phyloP scores from a whole-genome alignment of 192 early-diverging fungal species.

The Coemansia sp. region DNA sequence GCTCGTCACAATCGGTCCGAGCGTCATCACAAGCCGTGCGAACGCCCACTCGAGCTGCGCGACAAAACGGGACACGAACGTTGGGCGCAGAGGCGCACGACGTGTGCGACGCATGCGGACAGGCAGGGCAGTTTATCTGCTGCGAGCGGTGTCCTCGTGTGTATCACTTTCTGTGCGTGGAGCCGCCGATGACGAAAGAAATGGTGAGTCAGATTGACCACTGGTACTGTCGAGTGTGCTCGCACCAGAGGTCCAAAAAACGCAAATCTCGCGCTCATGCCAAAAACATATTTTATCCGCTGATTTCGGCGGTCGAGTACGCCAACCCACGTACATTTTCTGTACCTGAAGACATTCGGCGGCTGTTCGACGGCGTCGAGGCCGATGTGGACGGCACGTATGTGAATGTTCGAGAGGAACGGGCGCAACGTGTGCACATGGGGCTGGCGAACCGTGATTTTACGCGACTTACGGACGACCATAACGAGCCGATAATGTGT shows the following conservation, averaged over 20 bases:
- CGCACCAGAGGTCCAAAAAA: slow-evolving; percentile 22
- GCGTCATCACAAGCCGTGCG: neutral
- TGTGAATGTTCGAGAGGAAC: slow-evolving; percentile 38
- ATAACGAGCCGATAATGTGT: slow-evolving; percentile 43
- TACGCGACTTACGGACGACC: slow-evolving; percentile 43
- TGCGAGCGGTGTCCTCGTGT: slow-evolving; percentile 52
- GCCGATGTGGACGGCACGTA: slow-evolving; percentile 41
- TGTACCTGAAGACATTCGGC: slow-evolving; percentile 52
- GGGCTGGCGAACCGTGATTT: slow-evolving; percentile 37
- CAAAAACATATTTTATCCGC: slow-evolving; percentile 49
- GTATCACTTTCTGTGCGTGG: slow-evolving; percentile 49
- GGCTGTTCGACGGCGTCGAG: slow-evolving; percentile 48
- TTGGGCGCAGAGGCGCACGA: slow-evolving; percentile 22
- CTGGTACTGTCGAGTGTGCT: slow-evolving; percentile 51
- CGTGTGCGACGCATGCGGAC: slow-evolving; percentile 48
- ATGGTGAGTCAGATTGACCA: slow-evolving; percentile 33
- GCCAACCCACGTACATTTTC: slow-evolving; percentile 44
- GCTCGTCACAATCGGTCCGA: neutral
- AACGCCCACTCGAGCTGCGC: neutral
- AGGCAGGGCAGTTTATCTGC: slow-evolving; percentile 50
- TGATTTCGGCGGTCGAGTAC: slow-evolving; percentile 35
- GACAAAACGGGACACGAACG: slow-evolving; percentile 5
- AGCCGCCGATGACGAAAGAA: slow-evolving; percentile 47
- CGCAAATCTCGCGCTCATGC: slow-evolving; percentile 46
- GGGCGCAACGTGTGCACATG: slow-evolving; percentile 24